phyloP scores from a whole-genome alignment of 495 filamentous ascomycete genomes.

The Beverwykella pulmonaria region DNA sequence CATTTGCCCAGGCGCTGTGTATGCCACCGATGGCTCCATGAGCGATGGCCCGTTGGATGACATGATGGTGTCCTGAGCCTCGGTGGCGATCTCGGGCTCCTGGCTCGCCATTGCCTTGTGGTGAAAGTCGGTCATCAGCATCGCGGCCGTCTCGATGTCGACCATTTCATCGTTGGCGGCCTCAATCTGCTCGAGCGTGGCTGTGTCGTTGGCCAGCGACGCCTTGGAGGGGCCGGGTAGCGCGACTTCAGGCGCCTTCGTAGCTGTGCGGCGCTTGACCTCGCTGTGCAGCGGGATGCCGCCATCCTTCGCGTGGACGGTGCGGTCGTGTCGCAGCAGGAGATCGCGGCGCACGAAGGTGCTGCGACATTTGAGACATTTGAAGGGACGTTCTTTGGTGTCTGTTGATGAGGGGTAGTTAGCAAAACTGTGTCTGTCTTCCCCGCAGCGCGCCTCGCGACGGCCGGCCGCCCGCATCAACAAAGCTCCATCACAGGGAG shows the following conservation, averaged over 20 bases:
- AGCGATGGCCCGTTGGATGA: slow-evolving; percentile 60
- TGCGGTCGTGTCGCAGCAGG: slow-evolving; percentile 94
- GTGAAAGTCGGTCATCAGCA: slow-evolving; percentile 98
- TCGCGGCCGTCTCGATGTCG: slow-evolving; percentile 96
- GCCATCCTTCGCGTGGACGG: slow-evolving; percentile 98
- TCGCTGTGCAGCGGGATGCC: slow-evolving; percentile 94
- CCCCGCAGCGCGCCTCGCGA: slow-evolving; percentile 34
- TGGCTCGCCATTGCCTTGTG: slow-evolving; percentile 87
- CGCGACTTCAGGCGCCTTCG: slow-evolving; percentile 67
- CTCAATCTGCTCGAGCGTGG: slow-evolving; percentile 91
- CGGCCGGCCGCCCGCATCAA: slow-evolving; percentile 26
- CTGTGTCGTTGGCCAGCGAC: slow-evolving; percentile 80
- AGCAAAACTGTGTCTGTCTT: slow-evolving; percentile 30
- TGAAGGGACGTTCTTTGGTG: slow-evolving; percentile 98
- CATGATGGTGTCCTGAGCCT: slow-evolving; percentile 70
- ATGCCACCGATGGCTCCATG: slow-evolving; percentile 51
- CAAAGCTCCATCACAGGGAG: slow-evolving; percentile 12
- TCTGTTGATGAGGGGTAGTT: slow-evolving; percentile 58
- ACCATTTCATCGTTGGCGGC: slow-evolving; percentile 92
- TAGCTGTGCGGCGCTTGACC: slow-evolving; percentile 79
- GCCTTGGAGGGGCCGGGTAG: slow-evolving; percentile 73
- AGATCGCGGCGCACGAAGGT: slow-evolving; percentile 98
- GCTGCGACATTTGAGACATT: slow-evolving; percentile 96
- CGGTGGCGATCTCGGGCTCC: slow-evolving; percentile 63
- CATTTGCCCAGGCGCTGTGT: slow-evolving; percentile 70